Base-by-base conservation (phyloP, 23 red algal genomes). In the Gracilaria caudata region DNA sequence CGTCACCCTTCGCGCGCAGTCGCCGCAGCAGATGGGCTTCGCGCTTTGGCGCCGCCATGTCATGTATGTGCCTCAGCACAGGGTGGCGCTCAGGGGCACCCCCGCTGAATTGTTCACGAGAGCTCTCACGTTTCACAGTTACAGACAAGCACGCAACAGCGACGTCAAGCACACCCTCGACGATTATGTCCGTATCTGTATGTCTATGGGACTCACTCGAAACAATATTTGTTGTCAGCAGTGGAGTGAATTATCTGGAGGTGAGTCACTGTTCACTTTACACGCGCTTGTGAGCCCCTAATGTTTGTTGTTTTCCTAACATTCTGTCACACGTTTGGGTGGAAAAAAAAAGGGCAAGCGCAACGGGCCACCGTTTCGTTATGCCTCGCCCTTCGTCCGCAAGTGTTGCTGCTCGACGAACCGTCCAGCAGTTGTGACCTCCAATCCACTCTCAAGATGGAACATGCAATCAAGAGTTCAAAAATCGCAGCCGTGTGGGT, bases 321-420 rank as follows among this genome's bases (percentile, higher is more conserved):
- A 36, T 19, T 7, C 1, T 60, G 45, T 49, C 51, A 21, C 51
- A 21, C 56, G 28, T 38, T 34, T 17, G 29, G 1, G 4, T 25
- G 7, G 46, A 34, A 20, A 30, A 25, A 45, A 26, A 51, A 55
- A 86, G 82, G 82, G 3, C 82, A 86, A 36, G 89, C 87, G 8
- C 84, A 89, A 26, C 64, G 93, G 8, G 57, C 82, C 13, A 34
- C 60, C 1, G 58, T 95, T 25, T 79, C 80, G 29, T 30, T 86
- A 5, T 83, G 82, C 40, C 19, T 95, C 19, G 81, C 89, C 1
- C 24, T 90, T 12, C 41, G 57, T 3, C 93, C 93, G 0, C 36
- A 91, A 8, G 93, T 95, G n/a, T 59, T 95, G 30, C 51, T 95
- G 39, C 53, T 90, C 4, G 93, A 95, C 70, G 86, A 95, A 34